Conservation (phyloP, 2,329 filamentous ascomycete species). For the Pyricularia sp. region DNA sequence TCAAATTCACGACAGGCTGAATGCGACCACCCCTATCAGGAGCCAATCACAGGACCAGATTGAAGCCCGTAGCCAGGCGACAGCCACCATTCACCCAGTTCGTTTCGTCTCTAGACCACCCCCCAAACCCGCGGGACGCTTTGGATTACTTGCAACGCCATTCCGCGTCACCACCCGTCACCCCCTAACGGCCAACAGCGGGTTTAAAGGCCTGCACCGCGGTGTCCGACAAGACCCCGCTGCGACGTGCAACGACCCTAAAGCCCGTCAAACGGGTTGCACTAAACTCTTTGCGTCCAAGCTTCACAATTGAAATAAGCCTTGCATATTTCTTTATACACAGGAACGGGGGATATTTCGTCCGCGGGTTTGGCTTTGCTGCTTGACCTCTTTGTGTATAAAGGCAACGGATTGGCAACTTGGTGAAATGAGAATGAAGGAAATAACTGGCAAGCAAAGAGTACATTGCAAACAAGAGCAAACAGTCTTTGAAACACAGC, state of each 20-base stretch:
- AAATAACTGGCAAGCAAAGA: not conserved
- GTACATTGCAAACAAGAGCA: not conserved
- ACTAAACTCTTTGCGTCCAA: not conserved
- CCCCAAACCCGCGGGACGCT: not conserved
- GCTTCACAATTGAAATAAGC: not conserved
- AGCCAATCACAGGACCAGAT: not conserved
- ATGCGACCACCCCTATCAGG: not conserved
- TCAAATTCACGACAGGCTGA: no score
- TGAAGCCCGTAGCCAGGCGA: not conserved
- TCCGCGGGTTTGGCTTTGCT: not conserved
- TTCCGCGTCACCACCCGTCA: not conserved
- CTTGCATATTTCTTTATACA: not conserved
- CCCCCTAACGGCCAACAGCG: not conserved
- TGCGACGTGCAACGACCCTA: not conserved
- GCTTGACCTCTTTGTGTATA: not conserved
- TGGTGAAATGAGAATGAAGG: not conserved
- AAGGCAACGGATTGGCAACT: not conserved
- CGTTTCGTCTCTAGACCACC: not conserved
- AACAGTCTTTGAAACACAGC: not conserved
- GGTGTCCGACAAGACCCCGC: not conserved
- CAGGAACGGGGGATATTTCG: not conserved
- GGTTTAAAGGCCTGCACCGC: no score
- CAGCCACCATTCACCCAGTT: no score
- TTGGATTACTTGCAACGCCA: not conserved
- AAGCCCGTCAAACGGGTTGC: not conserved